Evolutionary conservation across 2,329 filamentous ascomycete genomes (phyloP).

Genomic region (Colletotrichum musicola): DNA sequence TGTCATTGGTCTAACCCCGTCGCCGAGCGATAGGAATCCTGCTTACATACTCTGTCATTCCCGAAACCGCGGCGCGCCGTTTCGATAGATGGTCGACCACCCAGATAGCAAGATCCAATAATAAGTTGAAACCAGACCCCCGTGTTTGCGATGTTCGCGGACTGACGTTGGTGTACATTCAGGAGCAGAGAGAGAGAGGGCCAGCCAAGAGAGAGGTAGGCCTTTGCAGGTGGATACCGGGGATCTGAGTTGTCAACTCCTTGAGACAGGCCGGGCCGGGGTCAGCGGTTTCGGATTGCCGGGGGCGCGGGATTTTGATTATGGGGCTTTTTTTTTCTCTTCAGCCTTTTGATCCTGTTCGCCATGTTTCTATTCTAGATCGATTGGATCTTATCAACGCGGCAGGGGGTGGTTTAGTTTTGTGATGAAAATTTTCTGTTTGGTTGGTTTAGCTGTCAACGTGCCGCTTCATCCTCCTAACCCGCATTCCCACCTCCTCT

Average conservation of each 20-base stretch:
- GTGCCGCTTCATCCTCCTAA: too few relatives aligned
- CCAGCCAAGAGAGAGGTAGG: too few relatives aligned
- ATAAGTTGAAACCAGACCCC: conserved; percentile 11
- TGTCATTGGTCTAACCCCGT: not conserved
- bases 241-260: conserved; percentile 24
- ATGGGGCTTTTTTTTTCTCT: not conserved
- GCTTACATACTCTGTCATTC: conserved; percentile 1
- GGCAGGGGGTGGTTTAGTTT: not conserved
- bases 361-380: conserved; percentile 25
- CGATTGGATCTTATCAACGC: not conserved
- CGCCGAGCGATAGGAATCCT: not conserved
- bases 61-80: not conserved
- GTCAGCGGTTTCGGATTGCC: conserved; percentile 29
- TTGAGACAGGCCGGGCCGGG: conserved; percentile 29
- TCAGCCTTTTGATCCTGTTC: not conserved
- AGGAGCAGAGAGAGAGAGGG: too few relatives aligned
- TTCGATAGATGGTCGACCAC: not conserved
- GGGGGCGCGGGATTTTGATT: not conserved
- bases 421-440: not conserved
- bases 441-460: too few relatives aligned
- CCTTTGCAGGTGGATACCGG: not conserved
- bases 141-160: not conserved
- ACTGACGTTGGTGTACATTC: not conserved
- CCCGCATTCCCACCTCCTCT: too few relatives aligned
- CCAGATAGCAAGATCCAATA: not conserved